A percentile compares a stretch with the other conserved stretches of the same genome.
Conservation (phyloP, 2,329 filamentous ascomycete species). For the Monosporascus sp. region DNA sequence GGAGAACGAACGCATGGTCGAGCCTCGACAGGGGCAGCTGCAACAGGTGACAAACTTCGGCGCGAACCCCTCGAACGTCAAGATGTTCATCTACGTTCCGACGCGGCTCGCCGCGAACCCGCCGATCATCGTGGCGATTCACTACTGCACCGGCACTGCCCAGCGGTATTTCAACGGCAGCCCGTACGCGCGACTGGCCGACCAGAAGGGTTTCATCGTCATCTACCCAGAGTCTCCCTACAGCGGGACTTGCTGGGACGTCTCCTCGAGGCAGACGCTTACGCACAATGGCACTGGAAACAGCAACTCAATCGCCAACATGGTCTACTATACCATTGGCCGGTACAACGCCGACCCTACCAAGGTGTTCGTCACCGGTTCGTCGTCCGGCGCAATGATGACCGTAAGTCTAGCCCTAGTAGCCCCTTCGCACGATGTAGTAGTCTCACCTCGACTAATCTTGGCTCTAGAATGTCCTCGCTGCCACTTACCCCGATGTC, state of each 20-base stretch:
- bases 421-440: too few relatives aligned
- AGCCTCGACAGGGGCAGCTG: slow-evolving; percentile 1
- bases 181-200: slow-evolving; percentile 39
- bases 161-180: slow-evolving; percentile 41
- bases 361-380: slow-evolving; percentile 49
- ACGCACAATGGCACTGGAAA: slow-evolving; percentile 53
- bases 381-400: slow-evolving; percentile 45
- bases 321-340: slow-evolving; percentile 50
- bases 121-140: slow-evolving; percentile 44
- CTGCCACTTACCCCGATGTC: slow-evolving; percentile 41
- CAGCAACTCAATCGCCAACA: slow-evolving; percentile 50
- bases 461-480: slow-evolving; percentile 33
- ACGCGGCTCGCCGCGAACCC: slow-evolving; percentile 32
- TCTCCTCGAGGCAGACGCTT: slow-evolving; percentile 39
- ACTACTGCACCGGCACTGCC: slow-evolving; percentile 49
- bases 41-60: slow-evolving; percentile 22
- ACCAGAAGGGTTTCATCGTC: slow-evolving; percentile 38
- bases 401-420: slow-evolving; percentile 24
- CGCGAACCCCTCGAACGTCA: slow-evolving; percentile 33
- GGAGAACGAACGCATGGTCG: not conserved
- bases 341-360: slow-evolving; percentile 45
- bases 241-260: slow-evolving; percentile 46
- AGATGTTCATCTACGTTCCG: slow-evolving; percentile 40
- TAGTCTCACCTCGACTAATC: too few relatives aligned
- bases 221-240: slow-evolving; percentile 52